These are phyloP conservation scores for Phytophthora vignae DNA, from an alignment of 352 stramenopile genomes.

Conservation along the genomic window DNA sequence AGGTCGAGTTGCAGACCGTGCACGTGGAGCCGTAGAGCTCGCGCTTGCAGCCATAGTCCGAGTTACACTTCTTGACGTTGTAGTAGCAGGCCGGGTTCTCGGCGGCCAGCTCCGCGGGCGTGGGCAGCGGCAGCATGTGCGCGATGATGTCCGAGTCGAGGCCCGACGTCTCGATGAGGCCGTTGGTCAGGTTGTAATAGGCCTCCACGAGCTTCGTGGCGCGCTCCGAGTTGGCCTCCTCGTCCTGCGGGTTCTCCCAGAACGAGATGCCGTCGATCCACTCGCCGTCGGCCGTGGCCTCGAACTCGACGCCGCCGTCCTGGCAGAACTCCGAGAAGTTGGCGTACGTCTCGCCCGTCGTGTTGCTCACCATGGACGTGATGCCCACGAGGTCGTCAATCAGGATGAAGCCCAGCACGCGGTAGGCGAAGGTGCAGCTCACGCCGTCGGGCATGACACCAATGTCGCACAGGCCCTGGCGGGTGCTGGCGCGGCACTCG, in stretches of 20 bases:
- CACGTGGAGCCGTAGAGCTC: constrained; percentile 73
- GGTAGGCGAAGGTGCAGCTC: constrained; percentile 69
- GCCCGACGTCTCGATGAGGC: constrained; percentile 41
- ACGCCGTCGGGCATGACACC: constrained; percentile 67
- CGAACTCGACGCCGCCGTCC: constrained; percentile 68
- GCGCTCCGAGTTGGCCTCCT: constrained; percentile 57
- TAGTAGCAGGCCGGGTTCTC: constrained; percentile 76
- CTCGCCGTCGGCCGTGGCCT: constrained; percentile 42
- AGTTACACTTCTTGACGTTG: constrained; percentile 71
- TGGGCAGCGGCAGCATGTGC: constrained; percentile 66
- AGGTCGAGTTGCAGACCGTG: constrained; percentile 60
- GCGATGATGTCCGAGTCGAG: constrained; percentile 43
- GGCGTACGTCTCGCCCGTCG: constrained; percentile 52
- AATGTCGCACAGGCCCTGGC: constrained; percentile 61
- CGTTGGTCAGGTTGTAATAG: constrained; percentile 64
- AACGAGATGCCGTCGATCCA: constrained; percentile 72
- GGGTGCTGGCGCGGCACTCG: constrained; percentile 53
- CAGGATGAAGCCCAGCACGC: constrained; percentile 66
- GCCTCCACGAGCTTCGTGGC: constrained; percentile 57
- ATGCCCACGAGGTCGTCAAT: constrained; percentile 85
- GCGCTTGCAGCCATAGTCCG: constrained; percentile 59
- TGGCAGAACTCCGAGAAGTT: constrained; percentile 77
- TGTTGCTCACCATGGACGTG: constrained; percentile 66
- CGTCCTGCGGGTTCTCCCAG: constrained; percentile 75
- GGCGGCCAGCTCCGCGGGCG: constrained; percentile 47